Percentiles rank a stretch among this genome's conserved stretches.
phyloP scores from a whole-genome alignment of 1,284 basidiomycete genomes.

The Sanghuangporus weigelae region DNA sequence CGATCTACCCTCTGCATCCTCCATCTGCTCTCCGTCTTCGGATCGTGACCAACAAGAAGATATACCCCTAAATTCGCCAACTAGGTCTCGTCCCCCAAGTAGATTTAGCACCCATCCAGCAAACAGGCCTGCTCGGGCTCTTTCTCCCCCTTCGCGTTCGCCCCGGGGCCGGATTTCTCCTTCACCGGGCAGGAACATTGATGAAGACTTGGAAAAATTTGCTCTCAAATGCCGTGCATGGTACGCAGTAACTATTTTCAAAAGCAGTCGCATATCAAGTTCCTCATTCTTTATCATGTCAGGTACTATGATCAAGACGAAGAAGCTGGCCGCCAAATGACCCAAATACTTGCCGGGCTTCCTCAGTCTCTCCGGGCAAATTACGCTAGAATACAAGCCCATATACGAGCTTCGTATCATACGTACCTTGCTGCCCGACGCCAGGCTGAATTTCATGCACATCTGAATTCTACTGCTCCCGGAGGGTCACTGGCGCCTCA shows the following conservation, averaged over 20 bases:
- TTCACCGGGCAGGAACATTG: constrained; percentile 46
- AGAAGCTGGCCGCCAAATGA: constrained; percentile 65
- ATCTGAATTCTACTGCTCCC: constrained; percentile 63
- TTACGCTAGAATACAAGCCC: constrained; percentile 70
- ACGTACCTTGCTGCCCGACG: constrained; percentile 61
- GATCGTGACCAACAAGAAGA: constrained; percentile 35
- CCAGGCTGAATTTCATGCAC: constrained; percentile 72
- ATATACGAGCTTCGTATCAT: constrained; percentile 72
- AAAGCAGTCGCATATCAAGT: constrained; percentile 9
- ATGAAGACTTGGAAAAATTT: constrained; percentile 66
- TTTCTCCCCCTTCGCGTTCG: constrained; percentile 42
- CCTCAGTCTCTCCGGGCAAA: constrained; percentile 73
- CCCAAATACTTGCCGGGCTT: constrained; percentile 69
- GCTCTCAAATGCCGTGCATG: constrained; percentile 68
- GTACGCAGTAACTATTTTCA: constrained; percentile 33
- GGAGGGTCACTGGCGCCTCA: constrained; percentile 69
- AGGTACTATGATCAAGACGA: constrained; percentile 81
- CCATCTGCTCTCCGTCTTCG: constrained; percentile 43
- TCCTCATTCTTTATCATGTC: constrained; percentile 4
- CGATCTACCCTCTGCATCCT: constrained; percentile 60
- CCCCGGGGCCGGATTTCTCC: constrained; percentile 56
- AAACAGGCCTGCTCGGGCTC: constrained; percentile 10
- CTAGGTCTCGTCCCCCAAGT: constrained; percentile 46
- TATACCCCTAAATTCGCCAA: constrained; percentile 53
- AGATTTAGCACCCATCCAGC: constrained; percentile 39